A percentile compares a stretch with the other conserved stretches of the same genome.
Conservation (phyloP, 2,329 filamentous ascomycete species). For the Talaromyces rugulosus region DNA sequence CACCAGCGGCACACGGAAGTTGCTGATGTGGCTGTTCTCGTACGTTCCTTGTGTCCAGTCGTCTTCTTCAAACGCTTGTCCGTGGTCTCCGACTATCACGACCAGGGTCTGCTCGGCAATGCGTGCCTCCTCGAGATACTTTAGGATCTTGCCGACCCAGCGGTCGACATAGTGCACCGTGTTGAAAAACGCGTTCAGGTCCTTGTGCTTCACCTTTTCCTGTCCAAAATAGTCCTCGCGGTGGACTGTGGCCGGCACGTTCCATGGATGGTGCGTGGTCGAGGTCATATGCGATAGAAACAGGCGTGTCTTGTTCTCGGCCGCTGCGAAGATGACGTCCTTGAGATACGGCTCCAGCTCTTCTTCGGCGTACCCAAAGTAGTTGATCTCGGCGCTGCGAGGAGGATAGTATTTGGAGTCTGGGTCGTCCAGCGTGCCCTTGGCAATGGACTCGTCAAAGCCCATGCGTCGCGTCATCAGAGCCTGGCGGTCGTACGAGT, state of each 20-base stretch:
- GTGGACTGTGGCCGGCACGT: slow-evolving; percentile 28
- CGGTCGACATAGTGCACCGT: slow-evolving; percentile 40
- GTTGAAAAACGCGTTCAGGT: slow-evolving; percentile 43
- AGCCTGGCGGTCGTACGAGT: slow-evolving; percentile 36
- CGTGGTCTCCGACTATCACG: slow-evolving; percentile 45
- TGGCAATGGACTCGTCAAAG: slow-evolving; percentile 27
- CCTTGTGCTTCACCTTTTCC: slow-evolving; percentile 22
- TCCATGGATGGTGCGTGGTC: slow-evolving; percentile 43
- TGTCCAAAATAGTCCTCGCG: slow-evolving; percentile 19
- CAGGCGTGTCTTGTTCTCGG: slow-evolving; percentile 21
- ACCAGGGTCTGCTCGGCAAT: slow-evolving; percentile 45
- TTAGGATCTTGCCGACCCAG: slow-evolving; percentile 43
- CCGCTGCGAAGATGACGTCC: slow-evolving; percentile 30
- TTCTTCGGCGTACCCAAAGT: slow-evolving; percentile 42
- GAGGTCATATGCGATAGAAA: slow-evolving; percentile 29
- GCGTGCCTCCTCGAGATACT: slow-evolving; percentile 40
- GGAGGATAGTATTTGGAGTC: slow-evolving; percentile 29
- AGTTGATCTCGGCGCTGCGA: slow-evolving; percentile 36
- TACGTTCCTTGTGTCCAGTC: slow-evolving; percentile 38
- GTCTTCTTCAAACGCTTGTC: slow-evolving; percentile 43
- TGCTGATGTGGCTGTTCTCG: slow-evolving; percentile 44
- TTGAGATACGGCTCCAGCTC: slow-evolving; percentile 36
- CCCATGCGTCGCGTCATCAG: slow-evolving; percentile 32
- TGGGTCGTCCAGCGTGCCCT: slow-evolving; percentile 21
- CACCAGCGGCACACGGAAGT: slow-evolving; percentile 43